phyloP scores from a whole-genome alignment of 306 rosid genomes.

The Vigna nakashimae region DNA sequence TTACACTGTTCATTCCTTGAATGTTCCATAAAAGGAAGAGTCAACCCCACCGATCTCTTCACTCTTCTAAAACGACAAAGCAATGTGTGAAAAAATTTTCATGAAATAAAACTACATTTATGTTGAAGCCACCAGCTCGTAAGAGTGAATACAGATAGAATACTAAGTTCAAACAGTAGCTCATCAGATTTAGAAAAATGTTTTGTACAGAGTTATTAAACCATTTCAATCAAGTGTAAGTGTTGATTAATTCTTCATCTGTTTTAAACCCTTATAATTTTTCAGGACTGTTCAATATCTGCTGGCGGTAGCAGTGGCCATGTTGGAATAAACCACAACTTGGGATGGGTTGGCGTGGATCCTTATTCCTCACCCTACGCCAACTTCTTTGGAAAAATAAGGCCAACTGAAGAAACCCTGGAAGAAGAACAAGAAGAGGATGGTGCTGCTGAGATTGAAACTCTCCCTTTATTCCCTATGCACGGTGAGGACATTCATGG shows the following conservation, averaged over 20 bases:
- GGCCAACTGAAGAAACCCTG: slow-evolving; percentile 46
- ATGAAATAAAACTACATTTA: slow-evolving; percentile 29
- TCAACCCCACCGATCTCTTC: not conserved
- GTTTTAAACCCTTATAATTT: not conserved
- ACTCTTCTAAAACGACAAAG: not conserved
- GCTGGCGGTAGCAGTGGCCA: slow-evolving; percentile 60
- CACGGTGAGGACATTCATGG: slow-evolving; percentile 78
- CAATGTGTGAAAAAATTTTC: slow-evolving; percentile 1
- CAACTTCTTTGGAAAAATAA: slow-evolving; percentile 62
- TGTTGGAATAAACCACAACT: slow-evolving; percentile 53
- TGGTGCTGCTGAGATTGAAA: slow-evolving; percentile 68
- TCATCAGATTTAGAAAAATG: not conserved
- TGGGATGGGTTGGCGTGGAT: slow-evolving; percentile 75
- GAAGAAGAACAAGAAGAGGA: slow-evolving; percentile 47
- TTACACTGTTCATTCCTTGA: slow-evolving; percentile 37
- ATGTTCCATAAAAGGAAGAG: slow-evolving; percentile 46
- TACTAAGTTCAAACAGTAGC: not conserved
- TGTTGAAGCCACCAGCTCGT: not conserved
- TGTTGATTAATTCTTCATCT: slow-evolving; percentile 10
- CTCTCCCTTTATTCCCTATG: slow-evolving; percentile 94
- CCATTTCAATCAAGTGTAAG: not conserved
- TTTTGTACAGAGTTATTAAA: slow-evolving; percentile 4
- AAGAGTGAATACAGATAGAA: not conserved
- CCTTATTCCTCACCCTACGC: slow-evolving; percentile 65
- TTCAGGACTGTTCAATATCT: slow-evolving; percentile 74